Evolutionary conservation across 768 basidiomycete genomes (phyloP), one percentile per base, ranked within the genome.

Genomic region (Suillus tomentosus): DNA sequence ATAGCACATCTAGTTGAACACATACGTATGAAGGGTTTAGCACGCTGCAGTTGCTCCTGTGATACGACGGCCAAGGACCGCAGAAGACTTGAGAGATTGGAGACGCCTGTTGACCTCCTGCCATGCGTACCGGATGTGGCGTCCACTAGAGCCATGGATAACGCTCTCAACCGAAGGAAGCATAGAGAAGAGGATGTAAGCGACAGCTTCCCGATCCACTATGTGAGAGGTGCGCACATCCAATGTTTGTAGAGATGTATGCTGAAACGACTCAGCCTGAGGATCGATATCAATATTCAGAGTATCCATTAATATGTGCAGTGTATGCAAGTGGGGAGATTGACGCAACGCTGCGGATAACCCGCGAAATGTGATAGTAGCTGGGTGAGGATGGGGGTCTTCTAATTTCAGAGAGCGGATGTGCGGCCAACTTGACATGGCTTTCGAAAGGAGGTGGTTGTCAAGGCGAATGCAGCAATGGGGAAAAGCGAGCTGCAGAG

Each of bases 1-100:
- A 54, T n/a, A n/a, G n/a, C 19, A 34, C 13, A n/a, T n/a, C 34
- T 17, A 34, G 31, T 19, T 36, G 6, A 54, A 36, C 11, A n/a
- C 13, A 19, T n/a, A n/a, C 19, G 6, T 36, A 36, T 54, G 3
- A 10, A 13, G 19, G 13, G 34, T 11, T 54, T 11, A 54, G 6
- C 17, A 34, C 34, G 19, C 31, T 53, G 17, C 51, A 19, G 31
- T 5, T 34, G 17, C 27, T 53, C 17, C 51, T 11, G 53, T 34
- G 19, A n/a, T 34, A 34, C 19, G 1, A 2, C 34, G 3, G 19
- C 34, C 53, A 36, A 36, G 31, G 34, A 7, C 53, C 34, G 19
- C 34, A 54, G 53, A 54, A 54, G 53, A 54, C 11, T 54, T 54
- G 53, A 54, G 15, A 60, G 53, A 54, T 54, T 13, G 19, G 34